Base-by-base conservation (phyloP, 129 eudicot genomes). In the Centrapalus pauciflorus region DNA sequence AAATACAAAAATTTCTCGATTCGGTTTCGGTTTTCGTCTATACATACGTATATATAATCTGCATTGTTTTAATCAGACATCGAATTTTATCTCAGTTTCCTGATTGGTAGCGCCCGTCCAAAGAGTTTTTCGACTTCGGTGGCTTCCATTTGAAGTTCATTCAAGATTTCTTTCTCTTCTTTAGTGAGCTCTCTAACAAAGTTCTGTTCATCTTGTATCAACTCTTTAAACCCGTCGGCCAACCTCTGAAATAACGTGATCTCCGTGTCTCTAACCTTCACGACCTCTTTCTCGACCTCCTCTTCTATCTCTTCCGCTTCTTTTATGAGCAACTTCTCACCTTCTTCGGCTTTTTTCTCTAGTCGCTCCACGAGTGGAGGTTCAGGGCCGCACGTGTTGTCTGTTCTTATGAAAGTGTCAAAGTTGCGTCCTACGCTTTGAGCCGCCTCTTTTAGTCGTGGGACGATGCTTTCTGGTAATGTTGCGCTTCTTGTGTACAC, bases 351-450 rank as follows among this genome's bases (percentile, higher is more conserved):
- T 37, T 70, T 86, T 75, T 83, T 90, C 76, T 90, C 95, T 12
- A 86, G 41, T 41, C 98, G 60, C 72, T 92, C 96, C 13, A 85
- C 86, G 0, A 92, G 82, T 11, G 98, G 89, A 16, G 91, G 98
- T 66, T 92, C 98, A 3, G 98, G 96, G 20, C 95, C 98, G 67
- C 98, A 92, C 0, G 89, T 77, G 48, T 92, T 92, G 50, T 92
- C 76, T 0, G 98, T 92, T 23, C 55, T 56, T 23, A 82, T 83
- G 75, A 85, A 88, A 60, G 67, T 74, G 60, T 68, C 82, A 77
- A 92, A 92, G 67, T 81, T 73, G 11, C 96, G 90, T 0, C 96
- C 96, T 8, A 92, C 89, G 7, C 67, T 74, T 68, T 71, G 62
- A 10, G 98, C 89, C 19, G 98, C 98, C 29, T 27, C 76, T 46